A percentile compares a stretch with the other conserved stretches of the same genome.
Conservation (phyloP, 768 basidiomycete species). For the Gymnopilus junonius region DNA sequence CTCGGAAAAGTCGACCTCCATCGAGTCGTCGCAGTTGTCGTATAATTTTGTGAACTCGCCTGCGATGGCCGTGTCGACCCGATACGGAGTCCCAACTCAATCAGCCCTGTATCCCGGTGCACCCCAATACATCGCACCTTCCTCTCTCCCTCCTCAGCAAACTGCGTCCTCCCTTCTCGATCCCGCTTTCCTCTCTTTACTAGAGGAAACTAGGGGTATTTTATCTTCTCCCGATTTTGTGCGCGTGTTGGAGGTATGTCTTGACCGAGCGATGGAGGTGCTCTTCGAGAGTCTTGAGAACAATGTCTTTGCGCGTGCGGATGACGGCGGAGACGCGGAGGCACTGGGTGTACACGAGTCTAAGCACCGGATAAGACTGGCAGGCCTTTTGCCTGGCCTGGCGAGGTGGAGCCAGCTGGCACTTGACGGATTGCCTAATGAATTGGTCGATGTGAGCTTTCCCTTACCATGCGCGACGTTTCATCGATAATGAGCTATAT, state of each 20-base stretch:
- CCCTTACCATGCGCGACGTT: too few relatives aligned
- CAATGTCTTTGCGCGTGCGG: constrained; percentile 53
- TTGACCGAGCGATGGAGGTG: constrained; percentile 70
- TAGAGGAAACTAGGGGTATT: constrained; percentile 69
- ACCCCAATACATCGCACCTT: constrained; percentile 9
- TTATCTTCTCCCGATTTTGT: constrained; percentile 73
- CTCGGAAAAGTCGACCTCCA: constrained; percentile 27
- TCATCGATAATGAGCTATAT: too few relatives aligned
- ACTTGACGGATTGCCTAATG: constrained; percentile 73
- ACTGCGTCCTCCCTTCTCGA: constrained; percentile 37
- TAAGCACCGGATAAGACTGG: constrained; percentile 66
- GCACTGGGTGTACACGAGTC: constrained; percentile 31
- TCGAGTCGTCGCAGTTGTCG: constrained; percentile 33
- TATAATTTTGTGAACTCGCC: constrained; percentile 34
- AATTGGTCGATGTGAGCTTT: constrained; percentile 79
- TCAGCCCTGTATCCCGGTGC: too few relatives aligned
- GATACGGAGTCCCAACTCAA: too few relatives aligned
- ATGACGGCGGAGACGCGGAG: constrained; percentile 12
- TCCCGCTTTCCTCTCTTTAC: constrained; percentile 61
- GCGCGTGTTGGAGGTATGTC: constrained; percentile 68
- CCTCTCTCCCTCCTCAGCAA: constrained; percentile 25
- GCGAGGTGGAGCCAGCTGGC: constrained; percentile 78
- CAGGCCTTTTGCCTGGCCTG: constrained; percentile 79
- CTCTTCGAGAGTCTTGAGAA: constrained; percentile 67
- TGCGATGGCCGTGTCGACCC: constrained; percentile 18